Conservation (phyloP, 306 rosid genomes). For the Gastrolobium villosum region DNA sequence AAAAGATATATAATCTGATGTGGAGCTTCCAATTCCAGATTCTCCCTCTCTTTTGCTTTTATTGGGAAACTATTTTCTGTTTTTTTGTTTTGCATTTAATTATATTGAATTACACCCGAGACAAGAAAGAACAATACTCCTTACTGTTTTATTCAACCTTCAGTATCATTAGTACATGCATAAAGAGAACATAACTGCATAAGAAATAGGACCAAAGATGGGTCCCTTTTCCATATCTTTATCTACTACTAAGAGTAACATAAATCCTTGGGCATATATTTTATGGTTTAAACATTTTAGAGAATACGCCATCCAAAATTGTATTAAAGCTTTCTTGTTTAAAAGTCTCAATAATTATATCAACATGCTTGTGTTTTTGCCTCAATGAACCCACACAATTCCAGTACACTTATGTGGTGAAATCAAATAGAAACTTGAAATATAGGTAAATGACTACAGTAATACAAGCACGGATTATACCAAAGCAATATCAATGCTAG, state of each 20-base stretch:
- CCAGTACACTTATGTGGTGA: constrained; percentile 26
- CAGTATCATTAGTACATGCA: not conserved
- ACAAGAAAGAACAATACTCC: not conserved
- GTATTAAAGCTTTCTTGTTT: constrained; percentile 15
- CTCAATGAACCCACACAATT: constrained; percentile 32
- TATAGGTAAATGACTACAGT: constrained; percentile 35
- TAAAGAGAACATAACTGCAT: constrained; percentile 14
- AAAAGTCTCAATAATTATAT: constrained; percentile 31
- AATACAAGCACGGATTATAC: constrained; percentile 58
- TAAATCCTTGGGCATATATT: constrained; percentile 10
- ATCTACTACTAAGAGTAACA: not conserved
- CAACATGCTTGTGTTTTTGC: constrained; percentile 7
- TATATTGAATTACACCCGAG: not conserved
- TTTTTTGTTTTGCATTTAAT: constrained; percentile 18
- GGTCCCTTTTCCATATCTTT: constrained; percentile 10
- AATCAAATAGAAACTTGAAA: constrained; percentile 39
- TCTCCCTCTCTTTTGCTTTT: constrained; percentile 6
- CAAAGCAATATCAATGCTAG: constrained; percentile 98
- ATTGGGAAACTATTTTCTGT: not conserved
- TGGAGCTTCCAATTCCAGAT: not conserved
- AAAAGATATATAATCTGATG: constrained; percentile 17
- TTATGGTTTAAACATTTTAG: constrained; percentile 20
- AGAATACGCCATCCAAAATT: constrained; percentile 30
- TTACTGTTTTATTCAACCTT: not conserved
- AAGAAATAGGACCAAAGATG: constrained; percentile 20